Conservation (phyloP, 2,329 filamentous ascomycete species). For the Aphanoascus verrucosus region DNA sequence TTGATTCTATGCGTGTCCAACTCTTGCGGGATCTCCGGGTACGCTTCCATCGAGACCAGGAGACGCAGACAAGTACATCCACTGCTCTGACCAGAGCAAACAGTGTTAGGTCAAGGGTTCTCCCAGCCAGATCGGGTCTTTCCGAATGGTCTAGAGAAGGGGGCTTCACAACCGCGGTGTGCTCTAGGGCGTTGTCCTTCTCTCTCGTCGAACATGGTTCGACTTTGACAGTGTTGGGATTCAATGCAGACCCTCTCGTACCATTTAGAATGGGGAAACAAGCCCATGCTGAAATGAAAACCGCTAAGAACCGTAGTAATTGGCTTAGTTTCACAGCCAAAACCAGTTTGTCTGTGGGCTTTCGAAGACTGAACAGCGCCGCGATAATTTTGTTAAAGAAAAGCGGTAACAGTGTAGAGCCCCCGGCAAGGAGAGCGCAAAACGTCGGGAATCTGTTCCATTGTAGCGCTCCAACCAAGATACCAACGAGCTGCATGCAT, state of each 20-base stretch:
- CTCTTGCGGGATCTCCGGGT: slow-evolving; percentile 24
- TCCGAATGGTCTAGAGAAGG: not conserved
- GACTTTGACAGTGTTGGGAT: slow-evolving; percentile 5
- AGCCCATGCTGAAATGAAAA: slow-evolving; percentile 40
- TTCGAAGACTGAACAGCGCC: slow-evolving; percentile 8
- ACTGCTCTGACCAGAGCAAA: slow-evolving; percentile 62
- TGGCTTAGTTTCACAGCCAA: slow-evolving; percentile 5
- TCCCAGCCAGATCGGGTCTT: slow-evolving; percentile 47
- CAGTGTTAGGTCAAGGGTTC: slow-evolving; percentile 72
- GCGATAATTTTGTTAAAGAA: slow-evolving; percentile 16
- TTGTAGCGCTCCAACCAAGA: slow-evolving; percentile 33
- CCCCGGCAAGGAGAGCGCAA: slow-evolving; percentile 43
- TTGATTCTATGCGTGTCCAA: slow-evolving; percentile 32
- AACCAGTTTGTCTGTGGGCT: slow-evolving; percentile 7
- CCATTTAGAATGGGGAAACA: slow-evolving; percentile 42
- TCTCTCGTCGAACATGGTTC: not conserved
- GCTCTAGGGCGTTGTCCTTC: not conserved
- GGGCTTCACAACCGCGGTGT: not conserved
- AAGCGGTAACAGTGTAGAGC: slow-evolving; percentile 39
- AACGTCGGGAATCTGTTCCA: slow-evolving; percentile 43
- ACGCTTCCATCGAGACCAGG: slow-evolving; percentile 47
- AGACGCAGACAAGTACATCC: slow-evolving; percentile 56
- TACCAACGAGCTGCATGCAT: slow-evolving; percentile 27
- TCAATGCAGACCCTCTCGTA: slow-evolving; percentile 18
- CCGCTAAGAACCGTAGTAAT: slow-evolving; percentile 33